These are phyloP conservation scores for Globisporangium paddicum DNA, from an alignment of 352 stramenopile genomes.

Conservation along the genomic window DNA sequence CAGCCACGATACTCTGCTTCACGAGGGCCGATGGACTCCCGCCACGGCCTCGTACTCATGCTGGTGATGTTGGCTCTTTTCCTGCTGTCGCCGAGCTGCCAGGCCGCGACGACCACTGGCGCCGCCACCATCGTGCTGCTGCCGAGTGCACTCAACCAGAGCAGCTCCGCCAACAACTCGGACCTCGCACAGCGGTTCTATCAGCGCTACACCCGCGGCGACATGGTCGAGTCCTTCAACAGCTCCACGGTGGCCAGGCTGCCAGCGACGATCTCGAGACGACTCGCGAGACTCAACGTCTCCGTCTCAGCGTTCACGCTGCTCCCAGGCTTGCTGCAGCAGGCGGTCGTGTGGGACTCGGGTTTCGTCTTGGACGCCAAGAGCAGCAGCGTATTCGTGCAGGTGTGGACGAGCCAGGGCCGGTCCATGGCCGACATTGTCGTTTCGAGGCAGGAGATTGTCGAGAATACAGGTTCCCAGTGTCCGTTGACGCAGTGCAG, in stretches of 20 bases:
- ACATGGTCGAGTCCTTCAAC: neutral
- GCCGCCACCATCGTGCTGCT: neutral
- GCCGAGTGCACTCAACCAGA: slow-evolving; percentile 11
- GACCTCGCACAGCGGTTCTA: slow-evolving; percentile 29
- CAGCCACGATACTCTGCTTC: no score
- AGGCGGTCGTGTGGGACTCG: slow-evolving; percentile 19
- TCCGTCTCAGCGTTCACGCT: slow-evolving; percentile 5
- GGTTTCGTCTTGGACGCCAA: slow-evolving; percentile 10
- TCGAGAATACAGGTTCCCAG: neutral
- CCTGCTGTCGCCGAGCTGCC: no score
- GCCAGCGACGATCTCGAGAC: slow-evolving; percentile 8
- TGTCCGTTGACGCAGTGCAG: neutral
- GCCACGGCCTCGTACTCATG: no score
- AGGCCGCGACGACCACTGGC: no score
- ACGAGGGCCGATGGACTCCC: no score
- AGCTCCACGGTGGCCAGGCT: neutral
- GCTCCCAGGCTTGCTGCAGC: slow-evolving; percentile 16
- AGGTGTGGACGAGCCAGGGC: slow-evolving; percentile 8
- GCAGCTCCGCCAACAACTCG: slow-evolving; percentile 8
- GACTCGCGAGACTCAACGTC: slow-evolving; percentile 3
- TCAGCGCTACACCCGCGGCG: slow-evolving; percentile 7
- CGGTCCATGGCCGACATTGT: slow-evolving; percentile 20
- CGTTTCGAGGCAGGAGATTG: neutral
- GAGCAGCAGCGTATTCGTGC: slow-evolving; percentile 4
- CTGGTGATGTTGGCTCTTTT: no score